These are phyloP conservation scores for Sugiyamaella japonica DNA, from an alignment of 1,139 yeast species.

Conservation along the genomic window DNA sequence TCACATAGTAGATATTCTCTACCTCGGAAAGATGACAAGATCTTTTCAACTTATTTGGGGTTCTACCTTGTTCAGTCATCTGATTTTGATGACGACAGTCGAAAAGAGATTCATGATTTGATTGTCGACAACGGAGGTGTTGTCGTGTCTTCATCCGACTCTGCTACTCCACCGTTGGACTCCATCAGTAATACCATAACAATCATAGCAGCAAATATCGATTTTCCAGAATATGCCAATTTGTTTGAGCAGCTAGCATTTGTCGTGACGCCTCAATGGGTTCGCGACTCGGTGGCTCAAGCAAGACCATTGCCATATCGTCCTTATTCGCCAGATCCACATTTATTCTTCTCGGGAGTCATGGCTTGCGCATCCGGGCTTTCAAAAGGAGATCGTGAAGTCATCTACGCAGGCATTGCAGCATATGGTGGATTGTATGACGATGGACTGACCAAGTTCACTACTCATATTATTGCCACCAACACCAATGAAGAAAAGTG, in stretches of 20 bases:
- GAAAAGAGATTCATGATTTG: constrained; percentile 15
- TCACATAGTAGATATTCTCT: neutral
- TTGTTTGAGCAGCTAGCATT: constrained; percentile 63
- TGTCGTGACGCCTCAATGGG: constrained; percentile 67
- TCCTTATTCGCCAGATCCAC: constrained; percentile 68
- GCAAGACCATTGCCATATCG: constrained; percentile 49
- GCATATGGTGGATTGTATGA: constrained; percentile 76
- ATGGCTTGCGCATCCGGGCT: constrained; percentile 63
- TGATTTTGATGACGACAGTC: constrained; percentile 14
- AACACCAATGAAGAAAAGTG: constrained; percentile 50
- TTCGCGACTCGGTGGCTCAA: constrained; percentile 49
- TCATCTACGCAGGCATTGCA: constrained; percentile 62
- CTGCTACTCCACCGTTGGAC: constrained; percentile 11
- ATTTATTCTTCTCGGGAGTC: constrained; percentile 59
- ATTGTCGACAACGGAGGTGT: constrained; percentile 18
- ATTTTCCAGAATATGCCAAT: constrained; percentile 56
- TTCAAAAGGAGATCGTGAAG: constrained; percentile 61
- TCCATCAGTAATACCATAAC: constrained; percentile 41
- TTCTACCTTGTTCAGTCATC: constrained; percentile 16
- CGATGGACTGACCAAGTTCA: constrained; percentile 62
- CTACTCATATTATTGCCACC: constrained; percentile 74
- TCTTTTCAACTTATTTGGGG: constrained; percentile 13
- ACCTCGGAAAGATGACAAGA: neutral
- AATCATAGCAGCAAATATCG: constrained; percentile 54
- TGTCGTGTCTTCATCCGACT: neutral